Conservation (phyloP, 129 eudicot genomes). For the Heracleum sosnowskyi region DNA sequence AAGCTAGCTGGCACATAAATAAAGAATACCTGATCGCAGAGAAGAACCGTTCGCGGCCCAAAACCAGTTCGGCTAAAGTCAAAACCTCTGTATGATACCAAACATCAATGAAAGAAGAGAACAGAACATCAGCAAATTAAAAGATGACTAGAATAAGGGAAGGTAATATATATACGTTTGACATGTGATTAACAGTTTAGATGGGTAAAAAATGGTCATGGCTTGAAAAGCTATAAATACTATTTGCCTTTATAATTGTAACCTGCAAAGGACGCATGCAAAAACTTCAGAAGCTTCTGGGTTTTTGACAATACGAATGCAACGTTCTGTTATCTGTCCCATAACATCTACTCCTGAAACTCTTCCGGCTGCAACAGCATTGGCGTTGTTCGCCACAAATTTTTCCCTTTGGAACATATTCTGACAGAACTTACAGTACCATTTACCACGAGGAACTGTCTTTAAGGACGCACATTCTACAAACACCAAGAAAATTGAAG, state of each 20-base stretch:
- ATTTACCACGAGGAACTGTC: constrained; percentile 72
- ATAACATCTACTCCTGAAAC: constrained; percentile 67
- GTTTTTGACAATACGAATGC: constrained; percentile 74
- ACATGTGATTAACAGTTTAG: background rate
- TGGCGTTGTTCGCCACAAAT: constrained; percentile 44
- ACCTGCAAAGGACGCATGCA: constrained; percentile 93
- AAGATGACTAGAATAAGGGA: background rate
- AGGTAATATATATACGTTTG: background rate
- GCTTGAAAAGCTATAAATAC: background rate
- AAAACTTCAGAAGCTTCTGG: constrained; percentile 51
- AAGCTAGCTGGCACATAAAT: background rate
- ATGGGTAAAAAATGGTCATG: background rate
- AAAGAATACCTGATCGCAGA: constrained; percentile 84
- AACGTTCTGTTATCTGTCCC: constrained; percentile 65
- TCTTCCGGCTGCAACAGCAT: constrained; percentile 93
- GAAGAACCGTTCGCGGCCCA: constrained; percentile 85
- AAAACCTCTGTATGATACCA: constrained; percentile 43
- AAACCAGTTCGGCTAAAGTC: constrained; percentile 74
- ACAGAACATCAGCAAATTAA: background rate
- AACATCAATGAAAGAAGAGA: constrained; percentile 1
- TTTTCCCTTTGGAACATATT: constrained; percentile 51
- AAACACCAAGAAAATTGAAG: constrained; percentile 1
- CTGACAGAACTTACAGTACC: constrained; percentile 78
- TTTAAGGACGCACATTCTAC: constrained; percentile 70
- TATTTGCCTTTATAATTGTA: constrained; percentile 7